These are phyloP conservation scores for Saturnispora mendoncae DNA, from an alignment of 805 yeast genomes.

Conservation along the genomic window DNA sequence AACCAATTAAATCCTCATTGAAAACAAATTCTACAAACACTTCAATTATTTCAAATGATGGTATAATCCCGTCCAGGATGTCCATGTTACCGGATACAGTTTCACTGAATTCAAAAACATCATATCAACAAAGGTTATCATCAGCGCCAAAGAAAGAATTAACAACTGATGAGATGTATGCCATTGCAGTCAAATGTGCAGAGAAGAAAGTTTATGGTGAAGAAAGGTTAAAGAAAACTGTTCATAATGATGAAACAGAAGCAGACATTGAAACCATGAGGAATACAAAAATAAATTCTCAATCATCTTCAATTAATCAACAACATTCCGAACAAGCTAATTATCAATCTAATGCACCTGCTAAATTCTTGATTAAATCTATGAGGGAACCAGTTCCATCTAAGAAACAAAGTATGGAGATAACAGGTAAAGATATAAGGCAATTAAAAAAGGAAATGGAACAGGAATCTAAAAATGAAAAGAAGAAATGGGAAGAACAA, in stretches of 20 bases:
- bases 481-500: conserved; percentile 20
- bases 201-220: conserved; percentile 47
- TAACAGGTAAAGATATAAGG: conserved; percentile 1
- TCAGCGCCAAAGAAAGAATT: conserved; percentile 9
- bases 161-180: conserved; percentile 45
- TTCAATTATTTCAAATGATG: background rate
- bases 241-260: background rate
- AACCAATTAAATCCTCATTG: conserved; percentile 6
- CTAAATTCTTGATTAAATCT: conserved; percentile 25
- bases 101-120: background rate
- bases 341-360: conserved; percentile 25
- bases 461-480: conserved; percentile 20
- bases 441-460: conserved; percentile 18
- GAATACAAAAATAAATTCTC: conserved; percentile 22
- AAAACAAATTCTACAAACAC: conserved; percentile 1
- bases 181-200: conserved; percentile 47
- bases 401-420: conserved; percentile 1
- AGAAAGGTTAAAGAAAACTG: conserved; percentile 1
- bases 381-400: conserved; percentile 17
- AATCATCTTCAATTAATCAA: background rate
- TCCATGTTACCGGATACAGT: background rate
- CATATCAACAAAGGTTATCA: background rate
- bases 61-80: background rate
- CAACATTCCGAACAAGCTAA: background rate
- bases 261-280: conserved; percentile 22